Percentiles rank a stretch among this genome's conserved stretches.
phyloP scores from a whole-genome alignment of 148 eudicot species.

The Vaccinium vitisidaea region DNA sequence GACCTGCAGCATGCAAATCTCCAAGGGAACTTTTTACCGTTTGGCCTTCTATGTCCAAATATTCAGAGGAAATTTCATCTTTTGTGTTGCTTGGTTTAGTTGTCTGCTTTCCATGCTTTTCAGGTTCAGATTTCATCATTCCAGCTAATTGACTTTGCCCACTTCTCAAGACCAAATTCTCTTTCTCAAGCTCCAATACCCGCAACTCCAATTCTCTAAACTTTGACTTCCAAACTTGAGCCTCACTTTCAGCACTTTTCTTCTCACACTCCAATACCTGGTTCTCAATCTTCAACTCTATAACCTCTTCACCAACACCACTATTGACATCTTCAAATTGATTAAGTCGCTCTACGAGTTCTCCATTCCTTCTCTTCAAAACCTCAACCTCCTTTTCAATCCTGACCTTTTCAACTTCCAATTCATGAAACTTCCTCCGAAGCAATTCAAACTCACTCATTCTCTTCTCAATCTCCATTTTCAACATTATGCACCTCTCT shows the following conservation, averaged over 20 bases:
- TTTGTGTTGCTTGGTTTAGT: neutral
- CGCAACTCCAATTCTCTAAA: constrained; percentile 41
- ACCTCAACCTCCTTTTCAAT: constrained; percentile 37
- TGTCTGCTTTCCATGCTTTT: neutral
- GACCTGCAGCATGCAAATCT: constrained; percentile 21
- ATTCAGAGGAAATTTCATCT: constrained; percentile 15
- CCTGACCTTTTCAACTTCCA: constrained; percentile 28
- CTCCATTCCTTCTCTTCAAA: constrained; percentile 31
- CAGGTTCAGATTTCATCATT: neutral
- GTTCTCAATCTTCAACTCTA: constrained; percentile 53
- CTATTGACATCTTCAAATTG: constrained; percentile 1
- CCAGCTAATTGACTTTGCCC: constrained; percentile 1
- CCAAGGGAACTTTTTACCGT: constrained; percentile 1
- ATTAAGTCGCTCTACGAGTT: constrained; percentile 20
- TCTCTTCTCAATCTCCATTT: constrained; percentile 24
- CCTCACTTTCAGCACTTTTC: constrained; percentile 35
- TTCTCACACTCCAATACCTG: constrained; percentile 59
- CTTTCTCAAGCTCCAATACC: constrained; percentile 37
- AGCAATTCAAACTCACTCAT: constrained; percentile 25
- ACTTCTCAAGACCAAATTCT: constrained; percentile 14
- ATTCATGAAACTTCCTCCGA: constrained; percentile 26
- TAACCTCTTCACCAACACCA: constrained; percentile 20
- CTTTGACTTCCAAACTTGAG: constrained; percentile 48
- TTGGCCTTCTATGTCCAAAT: constrained; percentile 6
- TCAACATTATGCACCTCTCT: constrained; percentile 9